Evolutionary conservation across 768 basidiomycete species (phyloP).

Genomic region (Tephrocybe sp.): DNA sequence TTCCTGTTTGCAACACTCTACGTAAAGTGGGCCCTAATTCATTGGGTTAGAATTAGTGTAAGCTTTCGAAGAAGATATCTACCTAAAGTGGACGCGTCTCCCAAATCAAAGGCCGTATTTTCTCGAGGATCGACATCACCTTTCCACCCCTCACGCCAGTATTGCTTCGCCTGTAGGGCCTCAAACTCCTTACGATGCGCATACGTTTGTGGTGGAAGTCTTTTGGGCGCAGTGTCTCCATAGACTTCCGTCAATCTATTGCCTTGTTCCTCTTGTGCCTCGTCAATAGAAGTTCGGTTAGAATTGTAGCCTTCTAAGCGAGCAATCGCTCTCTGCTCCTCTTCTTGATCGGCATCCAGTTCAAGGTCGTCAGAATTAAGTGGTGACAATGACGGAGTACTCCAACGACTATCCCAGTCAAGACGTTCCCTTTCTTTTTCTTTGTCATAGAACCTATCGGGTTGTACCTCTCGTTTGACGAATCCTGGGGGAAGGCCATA

Average conservation of each 20-base stretch:
- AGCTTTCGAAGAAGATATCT: slow-evolving; percentile 11
- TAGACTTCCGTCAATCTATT: slow-evolving; percentile 2
- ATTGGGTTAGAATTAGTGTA: neutral
- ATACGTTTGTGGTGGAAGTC: slow-evolving; percentile 31
- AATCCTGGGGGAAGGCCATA: slow-evolving; percentile 50
- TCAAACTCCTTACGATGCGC: slow-evolving; percentile 58
- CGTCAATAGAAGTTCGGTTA: neutral
- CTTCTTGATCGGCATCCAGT: slow-evolving; percentile 22
- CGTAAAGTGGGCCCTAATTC: slow-evolving; percentile 17
- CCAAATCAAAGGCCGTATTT: slow-evolving; percentile 51
- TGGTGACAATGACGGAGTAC: slow-evolving; percentile 67
- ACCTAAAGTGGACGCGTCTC: slow-evolving; percentile 76
- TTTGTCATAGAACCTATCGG: slow-evolving; percentile 20
- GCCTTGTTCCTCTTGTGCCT: neutral
- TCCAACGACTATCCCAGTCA: slow-evolving; percentile 46
- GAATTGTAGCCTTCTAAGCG: neutral
- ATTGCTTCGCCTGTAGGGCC: slow-evolving; percentile 58
- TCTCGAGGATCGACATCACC: slow-evolving; percentile 36
- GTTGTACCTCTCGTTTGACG: slow-evolving; percentile 32
- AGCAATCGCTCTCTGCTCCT: slow-evolving; percentile 8
- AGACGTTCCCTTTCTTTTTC: slow-evolving; percentile 20
- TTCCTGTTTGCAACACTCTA: slow-evolving; percentile 8
- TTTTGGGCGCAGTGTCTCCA: slow-evolving; percentile 7
- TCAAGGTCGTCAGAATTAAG: slow-evolving; percentile 55
- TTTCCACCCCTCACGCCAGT: slow-evolving; percentile 71